phyloP scores from a whole-genome alignment of 768 basidiomycete genomes.

The Russula ochroleuca region DNA sequence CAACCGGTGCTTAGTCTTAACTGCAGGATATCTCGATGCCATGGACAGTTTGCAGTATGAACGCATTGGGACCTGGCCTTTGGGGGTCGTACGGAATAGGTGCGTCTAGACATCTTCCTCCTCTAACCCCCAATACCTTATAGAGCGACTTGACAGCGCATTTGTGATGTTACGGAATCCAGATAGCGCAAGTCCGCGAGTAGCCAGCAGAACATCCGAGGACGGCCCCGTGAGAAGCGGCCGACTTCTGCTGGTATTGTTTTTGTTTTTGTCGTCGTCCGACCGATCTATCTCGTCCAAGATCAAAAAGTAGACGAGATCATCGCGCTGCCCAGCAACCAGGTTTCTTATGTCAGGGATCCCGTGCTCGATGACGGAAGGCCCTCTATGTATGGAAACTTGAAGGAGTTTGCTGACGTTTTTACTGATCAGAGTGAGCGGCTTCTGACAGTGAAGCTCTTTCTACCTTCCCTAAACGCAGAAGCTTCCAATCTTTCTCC shows the following conservation, averaged over 20 bases:
- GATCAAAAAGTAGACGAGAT: not conserved
- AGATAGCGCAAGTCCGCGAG: not conserved
- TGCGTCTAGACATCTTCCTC: not conserved
- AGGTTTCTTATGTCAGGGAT: too few species aligned
- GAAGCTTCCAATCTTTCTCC: not conserved
- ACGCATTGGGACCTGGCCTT: too few species aligned
- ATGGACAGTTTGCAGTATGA: not conserved
- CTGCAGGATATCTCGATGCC: not conserved
- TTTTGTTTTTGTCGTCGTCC: not conserved
- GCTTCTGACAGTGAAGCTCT: too few species aligned
- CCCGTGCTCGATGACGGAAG: constrained; percentile 1
- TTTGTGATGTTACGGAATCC: not conserved
- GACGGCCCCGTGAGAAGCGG: not conserved
- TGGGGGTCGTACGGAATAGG: not conserved
- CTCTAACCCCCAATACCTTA: not conserved
- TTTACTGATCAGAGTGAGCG: not conserved
- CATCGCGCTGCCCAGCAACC: too few species aligned
- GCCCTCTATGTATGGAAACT: not conserved
- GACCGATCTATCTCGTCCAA: not conserved
- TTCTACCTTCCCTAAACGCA: not conserved
- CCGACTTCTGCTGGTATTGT: not conserved
- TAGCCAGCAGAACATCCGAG: not conserved
- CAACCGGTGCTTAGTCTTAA: too few species aligned
- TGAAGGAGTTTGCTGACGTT: not conserved
- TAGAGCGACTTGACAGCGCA: not conserved